Base-by-base conservation (phyloP, 306 rosid species). In the Vigna trinervia region DNA sequence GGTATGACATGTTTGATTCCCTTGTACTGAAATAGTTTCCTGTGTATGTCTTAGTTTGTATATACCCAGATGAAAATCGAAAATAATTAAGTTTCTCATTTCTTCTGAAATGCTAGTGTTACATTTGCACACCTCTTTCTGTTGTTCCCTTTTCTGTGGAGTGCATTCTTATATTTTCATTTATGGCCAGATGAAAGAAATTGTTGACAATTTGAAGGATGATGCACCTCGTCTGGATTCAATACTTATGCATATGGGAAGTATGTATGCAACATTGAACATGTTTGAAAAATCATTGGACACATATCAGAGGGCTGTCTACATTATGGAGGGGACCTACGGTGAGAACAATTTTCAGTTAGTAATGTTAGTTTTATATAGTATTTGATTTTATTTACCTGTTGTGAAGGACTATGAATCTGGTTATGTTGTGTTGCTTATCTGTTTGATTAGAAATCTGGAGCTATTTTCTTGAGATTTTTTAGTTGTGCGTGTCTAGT, bases 231-330 rank as follows among this genome's bases (percentile, higher is more conserved):
- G 74, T 82, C 80, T 90, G 77, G 96, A 89, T 88, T 85, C 91
- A 15, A 89, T 95, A 76, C 92, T 95, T 32, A 80, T 89, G 88
- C 98, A 95, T 84, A 92, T 95, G 97, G 97, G 97, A 71, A 90
- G 96, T 74, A 88, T 95, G 97, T 92, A 82, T 83, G 86, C 87
- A 32, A 78, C 87, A 53, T 83, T 95, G 84, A 85, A 82, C 64
- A 86, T 87, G 80, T 85, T 88, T 83, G 89, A 88, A 50, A 88
- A 89, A 66, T 90, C 97, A 12, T 17, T 87, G 68, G 75, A 80
- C 59, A 58, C 77, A 12, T 90, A 95, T 86, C 84, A 83, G 85
- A 90, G 97, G 85, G 89, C 97, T 67, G 76, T 90, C 81, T 57
- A 69, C 83, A 89, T 88, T 81, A 84, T 88, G 85, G 91, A 92